A percentile compares a stretch with the other conserved stretches of the same genome.
These are phyloP conservation scores for Terana coerulea DNA, from an alignment of 768 basidiomycete genomes.

Conservation along the genomic window DNA sequence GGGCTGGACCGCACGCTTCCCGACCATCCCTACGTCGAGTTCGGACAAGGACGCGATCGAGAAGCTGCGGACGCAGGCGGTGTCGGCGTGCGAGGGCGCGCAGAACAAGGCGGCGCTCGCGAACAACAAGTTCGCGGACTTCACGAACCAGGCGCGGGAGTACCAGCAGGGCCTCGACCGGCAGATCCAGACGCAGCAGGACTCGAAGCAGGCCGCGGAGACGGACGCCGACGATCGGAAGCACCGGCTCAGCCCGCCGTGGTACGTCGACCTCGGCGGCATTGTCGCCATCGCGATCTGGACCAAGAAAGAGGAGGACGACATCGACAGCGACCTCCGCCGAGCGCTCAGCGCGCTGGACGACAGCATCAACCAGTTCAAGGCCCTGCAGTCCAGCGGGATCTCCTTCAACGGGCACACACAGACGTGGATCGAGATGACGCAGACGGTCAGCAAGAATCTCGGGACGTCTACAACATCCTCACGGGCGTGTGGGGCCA, in stretches of 20 bases:
- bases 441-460: neutral
- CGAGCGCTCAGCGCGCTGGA: neutral
- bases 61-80: neutral
- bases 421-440: neutral
- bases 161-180: neutral
- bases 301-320: neutral
- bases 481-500: neutral
- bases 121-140: neutral
- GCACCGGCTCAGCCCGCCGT: neutral
- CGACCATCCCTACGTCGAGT: neutral
- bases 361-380: neutral
- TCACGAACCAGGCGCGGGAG: neutral
- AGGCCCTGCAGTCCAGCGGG: neutral
- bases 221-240: neutral
- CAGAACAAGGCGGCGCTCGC: neutral
- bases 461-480: neutral
- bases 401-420: neutral
- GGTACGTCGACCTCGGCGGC: neutral
- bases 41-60: neutral
- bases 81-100: neutral
- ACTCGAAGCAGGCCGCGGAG: neutral
- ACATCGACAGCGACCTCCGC: neutral
- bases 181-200: neutral
- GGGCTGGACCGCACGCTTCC: neutral
- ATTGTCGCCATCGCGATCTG: neutral